Base-by-base conservation (phyloP, 139 green algal genomes). In the Chlorella vulgaris region DNA sequence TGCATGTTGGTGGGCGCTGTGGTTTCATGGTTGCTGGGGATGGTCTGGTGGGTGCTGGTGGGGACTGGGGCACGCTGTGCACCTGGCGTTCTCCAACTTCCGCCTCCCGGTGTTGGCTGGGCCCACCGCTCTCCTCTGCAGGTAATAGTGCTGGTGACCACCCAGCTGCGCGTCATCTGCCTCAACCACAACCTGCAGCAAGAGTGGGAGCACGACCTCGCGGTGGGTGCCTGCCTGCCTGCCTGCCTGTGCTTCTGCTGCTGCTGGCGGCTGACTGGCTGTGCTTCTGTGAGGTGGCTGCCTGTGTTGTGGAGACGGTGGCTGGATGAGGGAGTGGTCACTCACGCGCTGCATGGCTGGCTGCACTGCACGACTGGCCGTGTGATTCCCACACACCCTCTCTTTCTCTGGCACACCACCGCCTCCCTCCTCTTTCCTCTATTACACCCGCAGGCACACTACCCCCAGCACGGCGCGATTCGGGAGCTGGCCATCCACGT, bases 181-280 rank as follows among this genome's bases (percentile, higher is more conserved):
- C 96, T 96, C 31, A 97, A 99, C 86, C 96, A 99, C 93, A 99
- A 99, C 89, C 85, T 99, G 76, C 89, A 90, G 71, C 80, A 95
- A 42, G 38, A 95, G 87, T 99, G 97, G 96, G 85, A 95, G 82
- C 79, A 83, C 24, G 67, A 90, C 35, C 76, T 94, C 10, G 71
- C 51, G 84, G 86, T 88, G 50, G 35, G 75, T 13, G 8, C n/a
- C n/a, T n/a, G n/a, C n/a, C n/a, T n/a, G n/a, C n/a, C n/a, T n/a
- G n/a, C n/a, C n/a, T n/a, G n/a, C n/a, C n/a, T n/a, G n/a, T n/a
- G n/a, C n/a, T n/a, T n/a, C n/a, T n/a, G n/a, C n/a, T n/a, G n/a
- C n/a, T n/a, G n/a, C 15, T 55, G 47, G 15, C 47, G 13, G 47
- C 15, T 55, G 47, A 55, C 47, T 55, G 47, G 10, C 47, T 10